These are phyloP conservation scores for Dioscorea cayenensis DNA, from an alignment of 116 monocot species.

Conservation along the genomic window DNA sequence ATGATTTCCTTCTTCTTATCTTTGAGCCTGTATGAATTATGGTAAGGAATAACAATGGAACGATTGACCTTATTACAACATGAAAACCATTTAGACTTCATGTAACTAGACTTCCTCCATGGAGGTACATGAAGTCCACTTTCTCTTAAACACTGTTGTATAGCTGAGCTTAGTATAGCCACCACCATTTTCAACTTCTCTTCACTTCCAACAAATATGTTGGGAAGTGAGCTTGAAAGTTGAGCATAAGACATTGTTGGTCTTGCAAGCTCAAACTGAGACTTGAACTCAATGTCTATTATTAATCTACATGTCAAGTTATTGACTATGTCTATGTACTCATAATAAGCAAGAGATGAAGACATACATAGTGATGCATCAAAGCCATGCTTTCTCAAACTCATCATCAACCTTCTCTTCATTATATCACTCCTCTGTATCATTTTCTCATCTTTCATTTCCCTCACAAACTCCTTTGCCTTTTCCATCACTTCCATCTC, in stretches of 20 bases:
- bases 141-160: conserved; percentile 20
- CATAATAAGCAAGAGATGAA: conserved; percentile 8
- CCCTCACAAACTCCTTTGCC: conserved; percentile 14
- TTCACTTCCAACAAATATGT: conserved; percentile 27
- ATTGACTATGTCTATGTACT: conserved; percentile 28
- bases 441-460: conserved; percentile 5
- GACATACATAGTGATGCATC: conserved; percentile 35
- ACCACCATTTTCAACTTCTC: conserved; percentile 31
- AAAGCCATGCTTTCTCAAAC: conserved; percentile 28
- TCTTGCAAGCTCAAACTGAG: conserved; percentile 32
- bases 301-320: conserved; percentile 10
- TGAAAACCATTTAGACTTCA: conserved; percentile 35
- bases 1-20: background rate
- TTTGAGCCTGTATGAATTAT: background rate
- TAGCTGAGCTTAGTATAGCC: conserved; percentile 23
- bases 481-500: conserved; percentile 18
- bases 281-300: conserved; percentile 33
- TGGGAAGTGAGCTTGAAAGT: conserved; percentile 14
- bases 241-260: conserved; percentile 26
- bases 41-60: background rate
- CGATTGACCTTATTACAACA: conserved; percentile 5
- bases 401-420: conserved; percentile 30
- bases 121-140: conserved; percentile 35
- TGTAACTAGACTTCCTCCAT: conserved; percentile 36
- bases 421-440: background rate